Base-by-base conservation (phyloP, 2,329 filamentous ascomycete species). In the Diaporthe aspalathi region DNA sequence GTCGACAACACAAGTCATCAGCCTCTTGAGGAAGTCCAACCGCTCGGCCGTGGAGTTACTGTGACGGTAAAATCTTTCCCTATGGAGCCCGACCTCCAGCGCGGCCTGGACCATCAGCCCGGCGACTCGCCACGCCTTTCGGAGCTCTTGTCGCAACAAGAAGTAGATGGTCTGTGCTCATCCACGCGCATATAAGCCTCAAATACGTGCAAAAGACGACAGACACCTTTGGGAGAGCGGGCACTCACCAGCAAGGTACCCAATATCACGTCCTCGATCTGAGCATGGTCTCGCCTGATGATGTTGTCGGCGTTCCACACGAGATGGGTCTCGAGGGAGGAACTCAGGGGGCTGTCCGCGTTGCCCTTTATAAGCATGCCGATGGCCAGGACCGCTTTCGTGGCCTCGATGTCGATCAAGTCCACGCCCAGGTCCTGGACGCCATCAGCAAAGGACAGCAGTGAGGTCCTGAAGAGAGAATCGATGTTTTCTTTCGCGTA, bases 241-340 rank as follows among this genome's bases (percentile, higher is more conserved):
- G 11, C 20, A 56, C 56, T 60, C 38, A 60, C 56, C 22, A 60
- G 38, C 3, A 60, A n/a, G 24, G 56, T 38, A 14, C 56, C 56
- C 56, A 60, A 29, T 1, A 60, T 60, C 2, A 60, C 38, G 9
- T 60, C 56, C 56, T 60, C 56, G 6, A 60, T 60, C 38, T 60
- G 56, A 7, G 56, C 56, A 0, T 60, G 56, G 8, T 60, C 56
- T 11, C 56, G 22, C 17, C 38, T 60, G 16, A 60, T 43, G 17
- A 45, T 60, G 24, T 45, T 60, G 56, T 60, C 56, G 38, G 56
- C 38, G 38, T 60, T 60, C 56, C 56, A 60, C 9, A 60, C 29
- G 16, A 60, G 56, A 40, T n/a, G 56, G 2, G 56, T 12, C 32
- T 60, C 56, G 14, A 60, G 38, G 2, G 22, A 29, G 22, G 56